Conservation (phyloP, 2,329 filamentous ascomycete genomes). For the Venturia oleaginea region DNA sequence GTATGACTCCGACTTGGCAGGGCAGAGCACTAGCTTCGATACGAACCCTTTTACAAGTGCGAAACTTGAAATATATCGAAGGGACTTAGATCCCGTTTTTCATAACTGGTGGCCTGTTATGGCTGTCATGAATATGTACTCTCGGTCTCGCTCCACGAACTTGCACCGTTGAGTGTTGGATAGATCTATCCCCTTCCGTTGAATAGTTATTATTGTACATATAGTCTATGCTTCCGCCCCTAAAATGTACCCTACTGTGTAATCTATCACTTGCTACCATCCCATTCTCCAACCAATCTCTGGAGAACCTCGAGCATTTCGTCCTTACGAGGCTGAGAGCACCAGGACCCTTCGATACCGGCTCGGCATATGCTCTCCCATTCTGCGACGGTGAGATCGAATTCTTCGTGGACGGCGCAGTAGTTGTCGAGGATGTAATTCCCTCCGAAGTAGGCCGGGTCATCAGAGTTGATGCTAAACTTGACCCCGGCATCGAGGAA, state of each 20-base stretch:
- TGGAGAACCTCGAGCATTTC: conserved; percentile 36
- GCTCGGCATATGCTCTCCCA: conserved; percentile 57
- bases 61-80: no score
- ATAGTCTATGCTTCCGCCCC: neutral
- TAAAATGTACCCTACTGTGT: neutral
- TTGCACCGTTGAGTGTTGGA: no score
- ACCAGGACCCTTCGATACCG: conserved; percentile 62
- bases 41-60: neutral
- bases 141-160: no score
- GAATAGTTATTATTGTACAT: no score
- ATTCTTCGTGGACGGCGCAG: conserved; percentile 65
- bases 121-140: no score
- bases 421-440: conserved; percentile 65
- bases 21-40: neutral
- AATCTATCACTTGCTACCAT: neutral
- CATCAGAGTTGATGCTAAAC: conserved; percentile 67
- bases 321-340: conserved; percentile 51
- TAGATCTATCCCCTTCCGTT: no score
- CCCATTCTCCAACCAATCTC: neutral
- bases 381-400: conserved; percentile 52
- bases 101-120: no score
- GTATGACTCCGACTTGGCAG: neutral
- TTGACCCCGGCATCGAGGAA: conserved; percentile 55
- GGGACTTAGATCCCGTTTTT: no score
- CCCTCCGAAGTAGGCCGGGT: conserved; percentile 67